A percentile compares a stretch with the other conserved stretches of the same genome.
Evolutionary conservation across 176 grass and related monocot species (phyloP).

Genomic region (Olyra latifolia): DNA sequence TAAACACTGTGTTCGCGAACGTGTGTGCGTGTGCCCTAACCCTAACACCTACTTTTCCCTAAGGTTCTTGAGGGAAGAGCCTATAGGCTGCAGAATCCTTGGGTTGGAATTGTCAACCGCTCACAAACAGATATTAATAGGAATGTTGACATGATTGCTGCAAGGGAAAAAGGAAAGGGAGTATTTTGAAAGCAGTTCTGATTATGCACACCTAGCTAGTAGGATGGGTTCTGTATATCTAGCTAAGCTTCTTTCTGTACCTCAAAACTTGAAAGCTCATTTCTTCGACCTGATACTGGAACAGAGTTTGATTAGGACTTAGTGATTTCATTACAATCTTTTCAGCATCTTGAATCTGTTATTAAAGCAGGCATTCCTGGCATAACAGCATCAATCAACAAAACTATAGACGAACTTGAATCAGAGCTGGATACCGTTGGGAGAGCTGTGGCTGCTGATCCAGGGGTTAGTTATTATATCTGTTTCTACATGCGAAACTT

Average conservation of each 20-base stretch:
- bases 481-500: constrained; percentile 16
- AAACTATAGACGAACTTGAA: constrained; percentile 78
- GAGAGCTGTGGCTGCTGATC: constrained; percentile 58
- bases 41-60: too few species aligned
- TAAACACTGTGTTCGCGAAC: too few species aligned
- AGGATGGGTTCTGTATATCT: constrained; percentile 77
- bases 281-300: constrained; percentile 5
- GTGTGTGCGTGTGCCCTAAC: too few species aligned
- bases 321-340: constrained; percentile 10
- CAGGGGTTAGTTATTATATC: constrained; percentile 54
- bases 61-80: constrained; percentile 87
- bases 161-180: constrained; percentile 63
- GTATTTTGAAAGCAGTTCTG: constrained; percentile 73
- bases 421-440: constrained; percentile 63
- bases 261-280: background rate
- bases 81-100: constrained; percentile 60
- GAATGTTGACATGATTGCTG: constrained; percentile 74
- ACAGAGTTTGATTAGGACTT: background rate
- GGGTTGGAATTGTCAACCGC: constrained; percentile 87
- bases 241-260: constrained; percentile 77
- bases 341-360: constrained; percentile 74
- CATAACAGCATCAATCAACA: constrained; percentile 64
- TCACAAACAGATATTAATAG: constrained; percentile 90
- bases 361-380: constrained; percentile 71
- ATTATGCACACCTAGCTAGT: constrained; percentile 66